phyloP scores from a whole-genome alignment of 176 grass and related monocot genomes.

The sorghum (Sorghum bicolor) region DNA sequence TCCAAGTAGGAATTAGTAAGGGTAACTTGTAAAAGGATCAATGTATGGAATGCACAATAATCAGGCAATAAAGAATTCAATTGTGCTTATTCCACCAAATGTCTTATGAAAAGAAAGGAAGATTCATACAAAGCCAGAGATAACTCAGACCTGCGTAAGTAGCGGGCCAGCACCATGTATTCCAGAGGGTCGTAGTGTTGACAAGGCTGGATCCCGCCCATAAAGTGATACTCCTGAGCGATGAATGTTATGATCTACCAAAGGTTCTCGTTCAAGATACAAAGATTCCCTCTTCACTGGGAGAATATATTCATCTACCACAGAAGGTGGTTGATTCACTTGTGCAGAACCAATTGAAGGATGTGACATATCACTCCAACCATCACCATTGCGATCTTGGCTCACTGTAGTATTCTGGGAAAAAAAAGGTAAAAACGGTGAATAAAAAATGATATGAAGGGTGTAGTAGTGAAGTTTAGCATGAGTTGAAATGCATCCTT shows the following conservation, averaged over 20 bases:
- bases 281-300: constrained; percentile 56
- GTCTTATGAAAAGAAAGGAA: constrained; percentile 19
- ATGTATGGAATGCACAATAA: constrained; percentile 8
- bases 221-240: constrained; percentile 77
- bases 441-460: constrained; percentile 11
- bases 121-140: constrained; percentile 15
- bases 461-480: neutral
- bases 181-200: constrained; percentile 58
- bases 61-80: constrained; percentile 4
- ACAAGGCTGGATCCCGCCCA: constrained; percentile 79
- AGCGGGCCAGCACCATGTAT: constrained; percentile 61
- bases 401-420: constrained; percentile 49
- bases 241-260: constrained; percentile 59
- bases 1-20: neutral
- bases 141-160: constrained; percentile 63
- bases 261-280: constrained; percentile 64
- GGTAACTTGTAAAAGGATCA: neutral
- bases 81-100: constrained; percentile 1
- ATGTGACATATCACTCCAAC: constrained; percentile 57
- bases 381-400: constrained; percentile 46
- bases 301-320: constrained; percentile 61
- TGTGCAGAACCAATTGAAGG: constrained; percentile 40
- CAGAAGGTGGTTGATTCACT: constrained; percentile 49
- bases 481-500: constrained; percentile 36
- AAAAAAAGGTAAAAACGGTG: neutral